Base-by-base conservation (phyloP, 805 yeast species). In the Millerago galiae region DNA sequence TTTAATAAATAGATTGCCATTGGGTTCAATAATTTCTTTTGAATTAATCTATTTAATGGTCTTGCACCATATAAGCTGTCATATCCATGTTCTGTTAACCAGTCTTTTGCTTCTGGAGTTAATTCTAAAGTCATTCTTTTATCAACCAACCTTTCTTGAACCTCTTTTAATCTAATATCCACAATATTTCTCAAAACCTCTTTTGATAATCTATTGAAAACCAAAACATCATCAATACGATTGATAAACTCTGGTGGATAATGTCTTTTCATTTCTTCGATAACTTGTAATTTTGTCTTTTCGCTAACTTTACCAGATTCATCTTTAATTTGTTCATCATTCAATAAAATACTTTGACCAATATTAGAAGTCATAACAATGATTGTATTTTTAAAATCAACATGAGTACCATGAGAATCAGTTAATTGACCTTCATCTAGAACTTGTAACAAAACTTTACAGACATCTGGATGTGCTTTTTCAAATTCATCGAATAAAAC, bases 211-310 rank as follows among this genome's bases (percentile, higher is more conserved):
- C 96, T 78, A 68, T 93, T 93, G 72, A 93, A 93, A 3, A 93
- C 89, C 14, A 93, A 70, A n/a, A 88, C 79, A 49, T 93, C 98
- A 58, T 93, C 98, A 53, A 93, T 75, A 61, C 99, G 81, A 62
- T 93, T 93, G 60, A 93, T 74, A 55, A 93, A 93, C 63, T 93
- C 99, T 0, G 99, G 99, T 15, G 98, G 90, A 55, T 93, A 93
- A 53, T 76, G 65, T 35, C 66, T 67, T 52, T 75, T 82, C 75
- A 93, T 79, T 8, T 76, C 68, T 10, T 87, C 84, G 29, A 78
- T 61, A 8, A 93, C 89, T 52, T 71, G 64, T 3, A 59, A 53
- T 56, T 82, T 81, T 3, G 81, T 74, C 14, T 64, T 62, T 2
- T 68, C 65, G 34, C 74, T 63, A 35, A 88, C 83, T 41, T 61